Conservation (phyloP, 768 basidiomycete genomes). For the Trametes cingulata region DNA sequence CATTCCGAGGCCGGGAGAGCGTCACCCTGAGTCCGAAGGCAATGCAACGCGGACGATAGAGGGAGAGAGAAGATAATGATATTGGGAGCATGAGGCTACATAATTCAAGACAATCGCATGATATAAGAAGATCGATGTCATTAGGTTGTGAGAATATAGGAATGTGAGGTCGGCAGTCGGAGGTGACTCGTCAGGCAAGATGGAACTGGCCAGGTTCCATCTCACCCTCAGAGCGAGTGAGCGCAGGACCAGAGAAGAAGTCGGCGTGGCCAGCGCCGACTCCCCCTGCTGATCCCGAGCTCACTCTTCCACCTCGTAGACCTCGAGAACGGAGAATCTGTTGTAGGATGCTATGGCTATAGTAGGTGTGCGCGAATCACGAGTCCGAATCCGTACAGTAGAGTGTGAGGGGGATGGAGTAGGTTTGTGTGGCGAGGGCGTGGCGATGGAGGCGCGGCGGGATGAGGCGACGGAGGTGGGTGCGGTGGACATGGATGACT, state of each 20-base stretch:
- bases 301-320: not conserved
- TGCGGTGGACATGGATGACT: not conserved
- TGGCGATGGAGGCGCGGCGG: not conserved
- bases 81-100: too few relatives aligned
- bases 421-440: not conserved
- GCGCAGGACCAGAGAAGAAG: not conserved
- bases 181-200: not conserved
- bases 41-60: too few relatives aligned
- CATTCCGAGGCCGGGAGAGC: too few relatives aligned
- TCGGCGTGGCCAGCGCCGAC: conserved; percentile 3
- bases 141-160: not conserved
- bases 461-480: not conserved
- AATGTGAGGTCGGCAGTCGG: not conserved
- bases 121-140: too few relatives aligned
- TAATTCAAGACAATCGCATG: too few relatives aligned
- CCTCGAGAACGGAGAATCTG: not conserved
- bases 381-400: not conserved
- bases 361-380: too few relatives aligned
- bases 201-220: not conserved
- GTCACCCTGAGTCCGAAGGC: too few relatives aligned
- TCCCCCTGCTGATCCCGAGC: not conserved
- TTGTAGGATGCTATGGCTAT: not conserved
- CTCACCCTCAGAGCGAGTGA: not conserved
- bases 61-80: too few relatives aligned
- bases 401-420: not conserved